Conservation (phyloP, 78 protist genomes). For the Salpingoeca rosetta region DNA sequence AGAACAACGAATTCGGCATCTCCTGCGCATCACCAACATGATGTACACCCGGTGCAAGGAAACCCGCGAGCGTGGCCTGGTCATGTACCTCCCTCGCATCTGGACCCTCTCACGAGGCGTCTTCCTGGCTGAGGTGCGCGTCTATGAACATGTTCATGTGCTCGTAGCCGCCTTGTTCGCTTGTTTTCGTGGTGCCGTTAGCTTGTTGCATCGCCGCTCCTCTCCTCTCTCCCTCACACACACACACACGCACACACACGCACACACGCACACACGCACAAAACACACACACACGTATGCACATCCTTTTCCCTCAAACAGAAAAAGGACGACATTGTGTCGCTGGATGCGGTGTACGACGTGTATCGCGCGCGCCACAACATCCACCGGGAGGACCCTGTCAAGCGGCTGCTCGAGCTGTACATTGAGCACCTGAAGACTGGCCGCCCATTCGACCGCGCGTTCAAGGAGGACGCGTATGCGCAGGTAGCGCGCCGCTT, state of each 20-base stretch:
- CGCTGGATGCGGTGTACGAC: constrained; percentile 72
- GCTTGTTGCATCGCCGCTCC: neutral
- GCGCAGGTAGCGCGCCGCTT: too few relatives aligned
- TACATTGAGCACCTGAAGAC: neutral
- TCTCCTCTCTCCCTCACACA: too few relatives aligned
- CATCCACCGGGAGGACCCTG: constrained; percentile 88
- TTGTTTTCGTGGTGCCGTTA: constrained; percentile 34
- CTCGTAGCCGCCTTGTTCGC: constrained; percentile 63
- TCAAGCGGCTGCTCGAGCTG: constrained; percentile 4
- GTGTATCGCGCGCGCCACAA: constrained; percentile 94
- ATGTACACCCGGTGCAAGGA: neutral
- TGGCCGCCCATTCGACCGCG: neutral
- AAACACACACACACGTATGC: neutral
- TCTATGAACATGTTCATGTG: constrained; percentile 17
- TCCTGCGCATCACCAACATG: too few relatives aligned
- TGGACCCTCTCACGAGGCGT: constrained; percentile 16
- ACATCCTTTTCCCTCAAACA: too few relatives aligned
- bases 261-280: neutral
- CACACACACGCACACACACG: too few relatives aligned
- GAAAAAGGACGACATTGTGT: constrained; percentile 56
- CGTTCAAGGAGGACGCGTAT: neutral
- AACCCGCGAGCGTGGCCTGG: constrained; percentile 61
- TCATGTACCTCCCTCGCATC: constrained; percentile 71
- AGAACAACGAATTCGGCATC: too few relatives aligned
- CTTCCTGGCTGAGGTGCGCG: constrained; percentile 17